Conservation (phyloP, 148 eudicot genomes). For the Euryodendron excelsum region DNA sequence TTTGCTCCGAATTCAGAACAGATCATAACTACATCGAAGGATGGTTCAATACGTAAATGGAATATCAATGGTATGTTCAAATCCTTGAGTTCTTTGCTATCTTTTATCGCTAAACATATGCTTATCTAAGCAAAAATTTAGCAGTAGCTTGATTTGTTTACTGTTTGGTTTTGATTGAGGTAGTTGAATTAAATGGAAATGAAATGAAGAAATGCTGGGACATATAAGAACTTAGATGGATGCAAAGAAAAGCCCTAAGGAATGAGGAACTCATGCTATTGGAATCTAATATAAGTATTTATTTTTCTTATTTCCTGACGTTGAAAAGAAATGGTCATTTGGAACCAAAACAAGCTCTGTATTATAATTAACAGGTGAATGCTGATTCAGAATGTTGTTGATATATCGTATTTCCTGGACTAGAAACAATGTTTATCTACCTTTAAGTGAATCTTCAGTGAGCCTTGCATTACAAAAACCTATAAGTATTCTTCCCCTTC, state of each 20-base stretch:
- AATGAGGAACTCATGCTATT: neutral
- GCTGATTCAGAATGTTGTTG: neutral
- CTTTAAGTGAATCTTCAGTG: too few relatives aligned
- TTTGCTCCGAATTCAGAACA: slow-evolving; percentile 87
- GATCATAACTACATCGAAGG: slow-evolving; percentile 92
- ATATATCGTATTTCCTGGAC: neutral
- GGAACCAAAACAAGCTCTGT: neutral
- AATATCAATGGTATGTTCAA: slow-evolving; percentile 79
- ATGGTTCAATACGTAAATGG: slow-evolving; percentile 91
- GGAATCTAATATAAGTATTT: neutral
- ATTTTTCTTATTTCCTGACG: neutral
- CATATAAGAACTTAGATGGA: neutral
- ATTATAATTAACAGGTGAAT: neutral
- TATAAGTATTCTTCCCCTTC: too few relatives aligned
- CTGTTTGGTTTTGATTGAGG: neutral
- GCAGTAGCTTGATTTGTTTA: neutral
- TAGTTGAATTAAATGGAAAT: neutral
- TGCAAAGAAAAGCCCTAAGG: neutral
- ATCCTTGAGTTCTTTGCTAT: neutral
- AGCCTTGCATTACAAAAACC: too few relatives aligned
- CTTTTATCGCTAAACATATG: neutral
- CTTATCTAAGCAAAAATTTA: neutral
- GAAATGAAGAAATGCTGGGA: neutral
- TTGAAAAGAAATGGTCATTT: neutral
- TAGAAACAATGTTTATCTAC: neutral